phyloP scores from a whole-genome alignment of 352 stramenopile genomes.

The Pythium insidiosum region DNA sequence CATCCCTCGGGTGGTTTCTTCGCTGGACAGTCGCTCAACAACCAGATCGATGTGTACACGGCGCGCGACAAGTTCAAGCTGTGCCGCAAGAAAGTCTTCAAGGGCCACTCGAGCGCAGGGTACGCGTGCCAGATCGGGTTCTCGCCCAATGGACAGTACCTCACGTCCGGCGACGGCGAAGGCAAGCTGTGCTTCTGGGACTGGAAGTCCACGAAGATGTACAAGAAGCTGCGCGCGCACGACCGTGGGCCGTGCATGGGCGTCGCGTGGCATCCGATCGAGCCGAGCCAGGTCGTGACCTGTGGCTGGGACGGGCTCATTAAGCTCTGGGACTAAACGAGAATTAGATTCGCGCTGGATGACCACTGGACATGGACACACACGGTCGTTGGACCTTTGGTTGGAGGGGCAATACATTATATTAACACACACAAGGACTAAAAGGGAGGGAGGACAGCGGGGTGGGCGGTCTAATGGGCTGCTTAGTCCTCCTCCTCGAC shows the following conservation, averaged over 20 bases:
- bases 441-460: too few species aligned
- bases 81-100: constrained; percentile 92
- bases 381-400: too few species aligned
- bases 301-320: constrained; percentile 99
- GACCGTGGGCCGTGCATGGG: constrained; percentile 93
- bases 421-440: too few species aligned
- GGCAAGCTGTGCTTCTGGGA: constrained; percentile 99
- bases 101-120: constrained; percentile 89
- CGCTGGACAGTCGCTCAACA: constrained; percentile 96
- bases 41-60: constrained; percentile 97
- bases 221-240: constrained; percentile 87
- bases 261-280: constrained; percentile 95
- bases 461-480: too few species aligned
- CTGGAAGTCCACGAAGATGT: constrained; percentile 94
- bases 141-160: constrained; percentile 93
- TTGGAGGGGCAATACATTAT: too few species aligned
- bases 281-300: constrained; percentile 93
- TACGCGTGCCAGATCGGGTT: constrained; percentile 96
- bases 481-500: constrained; percentile 96
- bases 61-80: constrained; percentile 93
- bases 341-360: too few species aligned
- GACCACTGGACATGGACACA: too few species aligned
- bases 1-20: constrained; percentile 92
- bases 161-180: constrained; percentile 94
- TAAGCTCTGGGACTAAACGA: constrained; percentile 99